These are phyloP conservation scores for Panaeolus papilionaceus DNA, from an alignment of 768 basidiomycete species.

Conservation along the genomic window DNA sequence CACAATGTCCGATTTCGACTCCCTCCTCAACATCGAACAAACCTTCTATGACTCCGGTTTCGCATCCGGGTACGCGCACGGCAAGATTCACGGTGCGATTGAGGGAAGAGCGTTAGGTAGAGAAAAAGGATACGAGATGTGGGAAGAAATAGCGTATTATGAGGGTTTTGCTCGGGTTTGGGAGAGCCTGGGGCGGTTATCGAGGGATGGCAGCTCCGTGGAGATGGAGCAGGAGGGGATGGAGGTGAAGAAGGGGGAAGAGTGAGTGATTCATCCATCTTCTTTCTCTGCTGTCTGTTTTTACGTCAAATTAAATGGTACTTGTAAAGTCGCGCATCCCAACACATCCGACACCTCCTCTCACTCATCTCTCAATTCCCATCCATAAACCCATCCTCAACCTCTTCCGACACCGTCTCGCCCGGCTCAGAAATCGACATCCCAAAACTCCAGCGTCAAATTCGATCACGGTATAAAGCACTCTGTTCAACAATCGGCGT, in stretches of 20 bases:
- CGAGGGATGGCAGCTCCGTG: not conserved
- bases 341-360: constrained; percentile 74
- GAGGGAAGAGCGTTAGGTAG: constrained; percentile 90
- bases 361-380: constrained; percentile 81
- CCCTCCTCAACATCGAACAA: constrained; percentile 67
- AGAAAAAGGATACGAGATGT: constrained; percentile 93
- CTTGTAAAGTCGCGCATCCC: constrained; percentile 54
- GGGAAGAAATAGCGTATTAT: constrained; percentile 97
- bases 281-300: not conserved
- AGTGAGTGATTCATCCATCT: not conserved
- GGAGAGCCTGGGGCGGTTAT: constrained; percentile 29
- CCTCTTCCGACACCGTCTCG: not conserved
- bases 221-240: not conserved
- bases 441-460: constrained; percentile 77
- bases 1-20: constrained; percentile 54
- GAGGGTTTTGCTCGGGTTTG: constrained; percentile 84
- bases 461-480: constrained; percentile 86
- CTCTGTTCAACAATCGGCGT: constrained; percentile 86
- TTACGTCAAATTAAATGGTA: not conserved
- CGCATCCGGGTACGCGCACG: constrained; percentile 81
- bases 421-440: constrained; percentile 64
- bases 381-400: constrained; percentile 68
- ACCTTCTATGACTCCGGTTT: constrained; percentile 84
- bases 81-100: constrained; percentile 86
- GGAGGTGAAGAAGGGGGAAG: not conserved